Evolutionary conservation across 768 basidiomycete genomes (phyloP), one percentile per base, ranked within the genome.

Genomic region (Heimioporus sp.): DNA sequence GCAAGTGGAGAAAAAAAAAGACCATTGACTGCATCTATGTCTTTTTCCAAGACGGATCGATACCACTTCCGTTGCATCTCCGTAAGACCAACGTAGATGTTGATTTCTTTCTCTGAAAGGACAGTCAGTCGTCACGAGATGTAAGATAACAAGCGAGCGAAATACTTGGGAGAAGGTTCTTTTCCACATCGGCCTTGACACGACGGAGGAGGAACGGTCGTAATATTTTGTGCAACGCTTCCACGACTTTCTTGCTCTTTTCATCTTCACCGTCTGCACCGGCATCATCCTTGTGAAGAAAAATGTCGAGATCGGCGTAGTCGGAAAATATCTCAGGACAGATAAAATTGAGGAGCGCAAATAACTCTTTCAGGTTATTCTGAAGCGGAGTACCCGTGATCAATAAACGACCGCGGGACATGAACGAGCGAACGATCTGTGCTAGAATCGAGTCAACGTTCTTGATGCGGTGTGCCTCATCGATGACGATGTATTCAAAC

Each of bases 11-110:
- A 10, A 16, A 12, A 28, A 16, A 30, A 67, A 80, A 40, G 52
- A 83, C 94, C 94, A 64, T 98, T 98, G 38, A 99, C 97, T 10
- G 96, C 96, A 64, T 98, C 96, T 50, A 99, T 98, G 66, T 98
- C 96, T 73, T 98, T 98, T 72, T 98, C 94, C 51, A 98, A 71
- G 8, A 99, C 88, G 2, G 85, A 90, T 30, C 92, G 86, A 70
- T 99, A 98, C 97, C 96, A 98, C 65, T 95, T 98, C 28, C 93
- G 76, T 67, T 99, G 97, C 92, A 99, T 94, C 20, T 97, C 94
- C 8, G 93, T 89, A 53, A 98, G 80, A 46, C 95, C 95, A 46
- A 99, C 90, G 52, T 98, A 99, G 40, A 98, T 92, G 63, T 98
- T 99, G 68, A 98, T 94, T 64, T 98, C 97, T 75, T 98, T 98